Evolutionary conservation across 192 early-diverging fungal species (phyloP), one percentile per base, ranked within the genome.

Genomic region (Coemansia sp.): DNA sequence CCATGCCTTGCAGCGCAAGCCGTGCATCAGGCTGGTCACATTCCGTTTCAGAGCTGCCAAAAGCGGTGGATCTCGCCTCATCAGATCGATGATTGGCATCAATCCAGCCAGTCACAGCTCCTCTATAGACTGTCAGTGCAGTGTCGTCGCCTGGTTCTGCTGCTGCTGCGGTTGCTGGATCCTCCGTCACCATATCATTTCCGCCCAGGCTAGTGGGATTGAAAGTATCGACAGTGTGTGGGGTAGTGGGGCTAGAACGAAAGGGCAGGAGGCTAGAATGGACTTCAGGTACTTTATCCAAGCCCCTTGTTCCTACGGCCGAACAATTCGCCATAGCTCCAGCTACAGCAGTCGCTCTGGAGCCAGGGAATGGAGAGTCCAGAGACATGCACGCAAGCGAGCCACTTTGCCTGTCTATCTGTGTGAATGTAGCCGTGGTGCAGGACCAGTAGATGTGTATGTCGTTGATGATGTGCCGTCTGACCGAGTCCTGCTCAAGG

Each of bases 241-340:
- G 29, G 52, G 52, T 17, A 31, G 52, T 19, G 29, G 5, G 30
- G 52, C 30, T 33, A 54, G 52, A 54, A 50, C 47, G 47, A 20
- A 50, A 25, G 47, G 47, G 3, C 8, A 25, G 17, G 13, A 17
- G 47, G 22, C 20, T 28, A 28, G 47, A 50, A 50, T 6, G 47
- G 47, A 19, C 25, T 6, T 6, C 25, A 28, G 22, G 7, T 20
- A 28, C 23, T 0, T 22, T 50, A 5, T 0, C 25, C 20, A 15
- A 50, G 20, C 7, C 47, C 28, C 25, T 33, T 29, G 52, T 11
- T 30, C 27, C 52, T 30, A 54, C 52, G 0, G 28, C 27, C 4
- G 27, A 6, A 33, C 9, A 54, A 14, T 8, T 30, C 23, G 30
- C 17, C 29, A 7, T 15, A 14, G n/a, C 33, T 11, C 29, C 52